phyloP scores from a whole-genome alignment of 2,329 filamentous ascomycete species.

The Sclerotinia trifoliorum region DNA sequence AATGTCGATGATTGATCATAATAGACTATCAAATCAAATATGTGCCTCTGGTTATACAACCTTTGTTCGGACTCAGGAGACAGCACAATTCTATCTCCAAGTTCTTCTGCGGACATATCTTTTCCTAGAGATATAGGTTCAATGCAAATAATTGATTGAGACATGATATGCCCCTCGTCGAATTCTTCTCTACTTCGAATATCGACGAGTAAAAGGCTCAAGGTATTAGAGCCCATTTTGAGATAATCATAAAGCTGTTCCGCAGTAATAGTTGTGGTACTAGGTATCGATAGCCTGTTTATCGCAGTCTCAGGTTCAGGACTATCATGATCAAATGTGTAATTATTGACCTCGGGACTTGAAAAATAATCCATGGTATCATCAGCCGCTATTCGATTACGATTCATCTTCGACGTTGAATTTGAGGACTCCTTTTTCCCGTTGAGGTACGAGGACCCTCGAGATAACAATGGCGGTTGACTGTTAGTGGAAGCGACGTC shows the following conservation, averaged over 20 bases:
- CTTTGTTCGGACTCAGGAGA: slow-evolving; percentile 72
- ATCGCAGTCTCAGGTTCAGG: background rate
- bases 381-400: slow-evolving; percentile 29
- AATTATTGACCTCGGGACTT: slow-evolving; percentile 24
- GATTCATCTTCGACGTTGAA: slow-evolving; percentile 33
- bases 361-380: slow-evolving; percentile 33
- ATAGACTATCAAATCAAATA: slow-evolving; percentile 85
- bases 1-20: slow-evolving; percentile 68
- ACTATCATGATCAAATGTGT: slow-evolving; percentile 19
- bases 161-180: slow-evolving; percentile 85
- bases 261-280: slow-evolving; percentile 43
- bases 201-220: slow-evolving; percentile 80
- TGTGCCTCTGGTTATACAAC: slow-evolving; percentile 68
- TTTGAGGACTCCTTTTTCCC: slow-evolving; percentile 32
- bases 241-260: slow-evolving; percentile 72
- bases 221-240: slow-evolving; percentile 48
- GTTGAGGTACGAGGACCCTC: slow-evolving; percentile 32
- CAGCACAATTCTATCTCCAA: slow-evolving; percentile 67
- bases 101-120: slow-evolving; percentile 60
- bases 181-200: slow-evolving; percentile 77
- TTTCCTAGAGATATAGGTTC: slow-evolving; percentile 76
- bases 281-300: slow-evolving; percentile 23
- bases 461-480: slow-evolving; percentile 33
- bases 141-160: slow-evolving; percentile 81
- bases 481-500: slow-evolving; percentile 32